Conservation (phyloP, 495 filamentous ascomycete genomes). For the Annulohypoxylon bovei region DNA sequence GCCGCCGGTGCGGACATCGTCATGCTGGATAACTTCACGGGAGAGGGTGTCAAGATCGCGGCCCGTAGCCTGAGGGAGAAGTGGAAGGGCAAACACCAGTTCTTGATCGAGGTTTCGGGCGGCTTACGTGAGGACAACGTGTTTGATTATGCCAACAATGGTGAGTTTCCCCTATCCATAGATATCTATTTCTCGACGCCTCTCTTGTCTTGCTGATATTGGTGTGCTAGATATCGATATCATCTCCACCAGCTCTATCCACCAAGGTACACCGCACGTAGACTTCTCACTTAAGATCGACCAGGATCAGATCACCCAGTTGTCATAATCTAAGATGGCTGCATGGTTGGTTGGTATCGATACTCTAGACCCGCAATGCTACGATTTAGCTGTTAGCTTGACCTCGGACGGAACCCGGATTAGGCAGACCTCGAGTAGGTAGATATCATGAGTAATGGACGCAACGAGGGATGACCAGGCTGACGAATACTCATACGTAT, state of each 20-base stretch:
- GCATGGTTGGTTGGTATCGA: not conserved
- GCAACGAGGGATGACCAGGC: not conserved
- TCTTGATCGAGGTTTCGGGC: slow-evolving; percentile 91
- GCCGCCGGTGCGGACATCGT: slow-evolving; percentile 91
- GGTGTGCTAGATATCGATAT: slow-evolving; percentile 81
- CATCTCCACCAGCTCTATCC: slow-evolving; percentile 93
- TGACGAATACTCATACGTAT: not conserved
- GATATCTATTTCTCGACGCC: not conserved
- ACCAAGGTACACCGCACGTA: slow-evolving; percentile 91
- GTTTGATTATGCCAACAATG: slow-evolving; percentile 76
- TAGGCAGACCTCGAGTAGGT: not conserved
- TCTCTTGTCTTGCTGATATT: slow-evolving; percentile 15
- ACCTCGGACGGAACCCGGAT: not conserved
- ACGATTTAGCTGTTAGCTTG: not conserved
- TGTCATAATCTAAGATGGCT: not conserved
- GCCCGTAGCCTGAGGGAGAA: slow-evolving; percentile 77
- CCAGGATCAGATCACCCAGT: slow-evolving; percentile 35
- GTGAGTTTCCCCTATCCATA: slow-evolving; percentile 48
- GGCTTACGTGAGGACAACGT: slow-evolving; percentile 90
- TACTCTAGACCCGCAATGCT: not conserved
- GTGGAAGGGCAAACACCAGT: slow-evolving; percentile 73
- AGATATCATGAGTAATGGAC: not conserved
- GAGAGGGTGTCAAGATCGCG: slow-evolving; percentile 75
- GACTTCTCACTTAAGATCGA: slow-evolving; percentile 95
- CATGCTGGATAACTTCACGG: slow-evolving; percentile 95